phyloP scores from a whole-genome alignment of 768 basidiomycete species.

The Cantharellus anzutake region DNA sequence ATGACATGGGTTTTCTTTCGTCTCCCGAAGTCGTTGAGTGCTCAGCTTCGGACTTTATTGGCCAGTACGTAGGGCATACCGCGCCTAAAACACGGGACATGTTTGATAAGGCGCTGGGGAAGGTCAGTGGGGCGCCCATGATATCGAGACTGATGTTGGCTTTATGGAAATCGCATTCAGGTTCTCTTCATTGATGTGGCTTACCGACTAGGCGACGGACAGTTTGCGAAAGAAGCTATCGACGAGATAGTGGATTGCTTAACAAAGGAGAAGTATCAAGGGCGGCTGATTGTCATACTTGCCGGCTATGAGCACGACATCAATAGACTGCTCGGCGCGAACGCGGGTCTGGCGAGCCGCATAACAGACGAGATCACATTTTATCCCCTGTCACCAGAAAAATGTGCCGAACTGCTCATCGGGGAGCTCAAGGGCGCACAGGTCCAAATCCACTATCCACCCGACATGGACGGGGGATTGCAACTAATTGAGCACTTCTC shows the following conservation, averaged over 20 bases:
- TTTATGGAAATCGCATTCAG: conserved; percentile 10
- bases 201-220: conserved; percentile 40
- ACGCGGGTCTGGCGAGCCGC: conserved; percentile 45
- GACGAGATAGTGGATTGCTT: conserved; percentile 49
- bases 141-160: too few relatives aligned
- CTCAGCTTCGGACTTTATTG: conserved; percentile 50
- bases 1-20: conserved; percentile 39
- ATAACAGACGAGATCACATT: conserved; percentile 44
- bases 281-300: conserved; percentile 46
- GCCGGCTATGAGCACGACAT: conserved; percentile 56
- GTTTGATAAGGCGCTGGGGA: conserved; percentile 44
- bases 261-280: conserved; percentile 36
- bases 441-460: conserved; percentile 19
- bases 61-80: conserved; percentile 51
- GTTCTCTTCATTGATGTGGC: conserved; percentile 60
- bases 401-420: conserved; percentile 31
- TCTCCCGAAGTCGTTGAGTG: conserved; percentile 34
- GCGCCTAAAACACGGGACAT: conserved; percentile 43
- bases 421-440: conserved; percentile 28
- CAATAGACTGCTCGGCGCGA: conserved; percentile 36
- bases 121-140: not conserved
- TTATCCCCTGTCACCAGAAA: conserved; percentile 27
- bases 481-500: not conserved
- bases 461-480: conserved; percentile 17
- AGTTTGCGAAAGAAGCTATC: conserved; percentile 49